A percentile compares a stretch with the other conserved stretches of the same genome.
phyloP scores from a whole-genome alignment of 2,329 filamentous ascomycete species.

The Grosmannia clavigera region DNA sequence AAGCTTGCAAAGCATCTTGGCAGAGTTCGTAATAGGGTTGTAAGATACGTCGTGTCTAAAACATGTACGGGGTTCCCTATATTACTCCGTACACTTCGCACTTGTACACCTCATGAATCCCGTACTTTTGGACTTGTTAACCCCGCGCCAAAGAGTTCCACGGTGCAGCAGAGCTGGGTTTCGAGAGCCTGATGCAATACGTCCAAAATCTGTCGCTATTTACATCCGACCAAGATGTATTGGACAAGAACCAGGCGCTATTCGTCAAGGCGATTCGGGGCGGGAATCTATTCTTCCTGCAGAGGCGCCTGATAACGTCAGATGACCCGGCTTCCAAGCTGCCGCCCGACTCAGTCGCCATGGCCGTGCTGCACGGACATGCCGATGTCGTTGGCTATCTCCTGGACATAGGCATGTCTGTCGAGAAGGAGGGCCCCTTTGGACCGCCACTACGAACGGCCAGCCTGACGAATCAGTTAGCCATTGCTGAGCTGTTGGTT shows the following conservation, averaged over 20 bases:
- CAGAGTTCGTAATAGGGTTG: too few species aligned
- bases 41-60: neutral
- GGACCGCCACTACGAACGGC: neutral
- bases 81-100: neutral
- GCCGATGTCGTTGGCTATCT: neutral
- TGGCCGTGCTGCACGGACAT: neutral
- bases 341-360: neutral
- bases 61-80: neutral
- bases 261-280: neutral
- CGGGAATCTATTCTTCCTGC: neutral
- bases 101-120: neutral
- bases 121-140: neutral
- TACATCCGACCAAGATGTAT: neutral
- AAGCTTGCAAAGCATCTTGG: too few species aligned
- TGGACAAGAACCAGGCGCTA: neutral
- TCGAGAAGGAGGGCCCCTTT: neutral
- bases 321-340: neutral
- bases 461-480: neutral
- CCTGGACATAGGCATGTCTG: neutral
- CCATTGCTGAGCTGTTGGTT: neutral
- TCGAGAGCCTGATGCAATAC: neutral
- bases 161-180: neutral
- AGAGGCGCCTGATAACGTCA: neutral
- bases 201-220: neutral
- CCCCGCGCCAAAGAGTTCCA: neutral